Conservation (phyloP, 2,329 filamentous ascomycete genomes). For the Ophiostoma populinum region DNA sequence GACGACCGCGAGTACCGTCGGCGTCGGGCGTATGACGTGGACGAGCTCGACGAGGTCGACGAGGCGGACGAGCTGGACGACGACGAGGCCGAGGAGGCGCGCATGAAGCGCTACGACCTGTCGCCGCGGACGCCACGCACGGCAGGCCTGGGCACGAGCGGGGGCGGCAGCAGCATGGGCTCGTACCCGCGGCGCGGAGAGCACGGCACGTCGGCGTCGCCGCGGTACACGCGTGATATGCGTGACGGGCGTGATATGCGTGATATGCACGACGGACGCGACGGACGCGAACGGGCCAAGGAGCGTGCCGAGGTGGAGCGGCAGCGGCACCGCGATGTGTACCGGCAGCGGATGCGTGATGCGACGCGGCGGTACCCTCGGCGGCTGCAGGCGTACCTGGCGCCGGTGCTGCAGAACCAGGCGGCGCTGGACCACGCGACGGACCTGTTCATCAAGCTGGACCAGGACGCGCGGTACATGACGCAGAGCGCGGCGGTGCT, state of each 20-base stretch:
- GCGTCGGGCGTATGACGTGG: background rate
- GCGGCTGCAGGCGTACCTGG: constrained; percentile 9
- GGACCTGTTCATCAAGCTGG: constrained; percentile 11
- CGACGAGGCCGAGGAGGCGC: constrained; percentile 3
- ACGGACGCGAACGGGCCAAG: background rate
- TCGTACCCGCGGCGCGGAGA: constrained; percentile 5
- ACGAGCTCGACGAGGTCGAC: constrained; percentile 1
- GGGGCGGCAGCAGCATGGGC: constrained; percentile 2
- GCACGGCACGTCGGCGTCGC: constrained; percentile 3
- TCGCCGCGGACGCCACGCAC: constrained; percentile 9
- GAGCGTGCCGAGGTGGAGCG: background rate
- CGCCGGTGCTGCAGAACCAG: constrained; percentile 9
- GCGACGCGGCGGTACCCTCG: constrained; percentile 7
- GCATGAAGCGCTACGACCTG: background rate
- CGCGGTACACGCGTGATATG: constrained; percentile 3
- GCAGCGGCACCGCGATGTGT: constrained; percentile 2
- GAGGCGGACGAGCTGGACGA: constrained; percentile 1
- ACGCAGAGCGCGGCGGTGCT: constrained; percentile 8
- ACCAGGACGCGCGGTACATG: constrained; percentile 10
- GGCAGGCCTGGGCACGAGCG: constrained; percentile 3
- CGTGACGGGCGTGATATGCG: background rate
- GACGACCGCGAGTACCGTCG: constrained; percentile 1
- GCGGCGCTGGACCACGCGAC: constrained; percentile 10
- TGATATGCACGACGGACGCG: background rate
- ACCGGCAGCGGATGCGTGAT: constrained; percentile 7